phyloP scores from a whole-genome alignment of 441 rosid species.

The Lepidium campestre region DNA sequence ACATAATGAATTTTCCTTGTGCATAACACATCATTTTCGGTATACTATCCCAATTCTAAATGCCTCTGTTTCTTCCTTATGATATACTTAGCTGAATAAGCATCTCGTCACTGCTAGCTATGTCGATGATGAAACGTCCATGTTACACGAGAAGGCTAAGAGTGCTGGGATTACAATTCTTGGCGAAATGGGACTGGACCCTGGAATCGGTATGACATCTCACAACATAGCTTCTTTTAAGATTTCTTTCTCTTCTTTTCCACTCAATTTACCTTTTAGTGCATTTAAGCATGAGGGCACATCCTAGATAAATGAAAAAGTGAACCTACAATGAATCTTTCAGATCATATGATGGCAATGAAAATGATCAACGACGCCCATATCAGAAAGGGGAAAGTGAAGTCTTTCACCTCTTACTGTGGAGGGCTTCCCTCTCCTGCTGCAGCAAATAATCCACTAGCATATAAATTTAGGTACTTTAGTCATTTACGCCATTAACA shows the following conservation, averaged over 20 bases:
- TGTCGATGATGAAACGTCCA: slow-evolving; percentile 65
- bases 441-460: slow-evolving; percentile 88
- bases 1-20: neutral
- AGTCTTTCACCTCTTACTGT: slow-evolving; percentile 84
- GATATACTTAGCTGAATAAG: slow-evolving; percentile 61
- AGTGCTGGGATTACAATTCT: slow-evolving; percentile 74
- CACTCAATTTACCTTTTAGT: neutral
- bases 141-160: slow-evolving; percentile 67
- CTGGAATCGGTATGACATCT: slow-evolving; percentile 70
- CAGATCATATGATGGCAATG: slow-evolving; percentile 99
- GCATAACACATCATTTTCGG: neutral
- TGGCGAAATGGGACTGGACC: slow-evolving; percentile 96
- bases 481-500: neutral
- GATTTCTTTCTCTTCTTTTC: neutral
- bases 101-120: slow-evolving; percentile 96
- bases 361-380: slow-evolving; percentile 86
- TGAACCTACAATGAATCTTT: slow-evolving; percentile 17
- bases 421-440: slow-evolving; percentile 99
- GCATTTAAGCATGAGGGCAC: neutral
- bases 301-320: neutral
- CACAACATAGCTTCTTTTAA: too few relatives aligned
- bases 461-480: slow-evolving; percentile 84
- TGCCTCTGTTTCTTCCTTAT: neutral
- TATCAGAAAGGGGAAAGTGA: slow-evolving; percentile 59
- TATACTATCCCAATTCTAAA: neutral